phyloP scores from a whole-genome alignment of 2,329 filamentous ascomycete species.

The Venturia oleaginea region DNA sequence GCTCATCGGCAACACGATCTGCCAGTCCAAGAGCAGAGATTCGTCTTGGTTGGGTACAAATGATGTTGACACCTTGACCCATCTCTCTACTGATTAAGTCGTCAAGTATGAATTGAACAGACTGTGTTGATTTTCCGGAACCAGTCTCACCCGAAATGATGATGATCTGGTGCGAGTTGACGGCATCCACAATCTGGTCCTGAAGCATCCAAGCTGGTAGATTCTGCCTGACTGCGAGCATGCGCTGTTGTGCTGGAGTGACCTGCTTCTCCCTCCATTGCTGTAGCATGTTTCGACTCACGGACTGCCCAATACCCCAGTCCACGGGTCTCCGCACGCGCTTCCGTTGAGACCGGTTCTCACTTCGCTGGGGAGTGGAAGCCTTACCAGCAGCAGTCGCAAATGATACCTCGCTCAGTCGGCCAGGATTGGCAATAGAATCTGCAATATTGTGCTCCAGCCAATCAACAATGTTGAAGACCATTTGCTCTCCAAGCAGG shows the following conservation, averaged over 20 bases:
- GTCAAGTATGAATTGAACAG: constrained; percentile 90
- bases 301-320: constrained; percentile 50
- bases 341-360: not conserved
- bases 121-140: constrained; percentile 93
- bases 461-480: constrained; percentile 88
- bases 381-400: constrained; percentile 53
- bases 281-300: constrained; percentile 49
- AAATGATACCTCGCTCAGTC: constrained; percentile 72
- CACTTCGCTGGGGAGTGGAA: constrained; percentile 15
- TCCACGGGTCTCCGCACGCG: constrained; percentile 35
- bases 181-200: constrained; percentile 65
- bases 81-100: constrained; percentile 71
- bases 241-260: constrained; percentile 57
- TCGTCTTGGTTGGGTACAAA: constrained; percentile 89
- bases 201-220: constrained; percentile 83
- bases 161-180: constrained; percentile 73
- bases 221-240: constrained; percentile 62
- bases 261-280: constrained; percentile 63
- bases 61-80: constrained; percentile 73
- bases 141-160: constrained; percentile 97
- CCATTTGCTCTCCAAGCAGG: constrained; percentile 76
- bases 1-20: constrained; percentile 87
- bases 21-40: constrained; percentile 92
- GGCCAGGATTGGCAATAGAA: constrained; percentile 80
- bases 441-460: constrained; percentile 71